Evolutionary conservation across 1,284 basidiomycete genomes (phyloP).

Genomic region (Caloboletus firmus): DNA sequence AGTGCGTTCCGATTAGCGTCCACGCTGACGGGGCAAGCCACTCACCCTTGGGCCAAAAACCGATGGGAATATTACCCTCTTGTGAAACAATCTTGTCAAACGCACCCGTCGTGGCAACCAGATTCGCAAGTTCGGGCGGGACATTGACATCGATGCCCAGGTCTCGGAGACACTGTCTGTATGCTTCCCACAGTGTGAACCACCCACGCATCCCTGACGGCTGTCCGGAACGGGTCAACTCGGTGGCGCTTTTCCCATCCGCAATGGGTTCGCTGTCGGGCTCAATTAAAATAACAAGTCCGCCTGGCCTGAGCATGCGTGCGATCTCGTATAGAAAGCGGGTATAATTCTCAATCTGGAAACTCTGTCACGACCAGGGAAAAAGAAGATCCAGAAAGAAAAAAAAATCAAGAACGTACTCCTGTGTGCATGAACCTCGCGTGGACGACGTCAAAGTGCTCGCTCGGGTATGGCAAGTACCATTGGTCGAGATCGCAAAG

Average conservation of each 20-base stretch:
- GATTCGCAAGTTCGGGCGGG: conserved; percentile 49
- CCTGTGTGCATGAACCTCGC: conserved; percentile 65
- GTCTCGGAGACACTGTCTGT: conserved; percentile 49
- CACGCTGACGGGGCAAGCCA: background rate
- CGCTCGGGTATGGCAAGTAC: conserved; percentile 59
- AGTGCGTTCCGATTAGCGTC: conserved; percentile 4
- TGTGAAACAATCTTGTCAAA: conserved; percentile 53
- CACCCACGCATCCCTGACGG: conserved; percentile 52
- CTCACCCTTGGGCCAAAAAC: conserved; percentile 58
- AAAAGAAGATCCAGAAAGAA: conserved; percentile 4
- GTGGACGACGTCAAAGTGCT: conserved; percentile 64
- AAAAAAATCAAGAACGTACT: conserved; percentile 28
- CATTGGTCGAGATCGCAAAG: conserved; percentile 61
- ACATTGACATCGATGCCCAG: conserved; percentile 58
- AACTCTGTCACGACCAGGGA: conserved; percentile 9
- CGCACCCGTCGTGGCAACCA: conserved; percentile 44
- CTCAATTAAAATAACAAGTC: conserved; percentile 65
- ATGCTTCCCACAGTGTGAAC: conserved; percentile 60
- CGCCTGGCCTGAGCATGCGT: conserved; percentile 66
- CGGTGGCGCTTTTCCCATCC: conserved; percentile 42
- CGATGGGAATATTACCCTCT: conserved; percentile 56
- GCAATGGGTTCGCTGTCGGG: conserved; percentile 51
- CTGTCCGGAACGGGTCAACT: conserved; percentile 36
- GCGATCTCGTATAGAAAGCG: conserved; percentile 57
- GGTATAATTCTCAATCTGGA: conserved; percentile 59